Base-by-base conservation (phyloP, 176 grass and related monocot species). In the Aegilops sharonensis region DNA sequence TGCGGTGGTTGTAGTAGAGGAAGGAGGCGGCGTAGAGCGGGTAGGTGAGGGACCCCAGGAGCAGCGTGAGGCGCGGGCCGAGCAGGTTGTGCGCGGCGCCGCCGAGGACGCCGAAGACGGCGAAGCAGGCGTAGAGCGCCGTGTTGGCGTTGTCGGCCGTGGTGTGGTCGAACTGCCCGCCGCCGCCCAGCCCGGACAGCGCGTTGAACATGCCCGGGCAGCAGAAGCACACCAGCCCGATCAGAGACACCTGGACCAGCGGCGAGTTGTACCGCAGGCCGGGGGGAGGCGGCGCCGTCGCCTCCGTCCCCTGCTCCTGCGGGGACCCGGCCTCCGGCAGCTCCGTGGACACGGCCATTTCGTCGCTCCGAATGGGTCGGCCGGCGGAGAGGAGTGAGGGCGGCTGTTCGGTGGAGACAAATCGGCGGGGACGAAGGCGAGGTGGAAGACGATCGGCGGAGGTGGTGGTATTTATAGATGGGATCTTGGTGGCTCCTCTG, bases 131-230 rank as follows among this genome's bases (percentile, higher is more conserved):
- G 90, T 99, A 99, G 29, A 99, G 94, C 6, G 97, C 97, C 3
- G 97, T 99, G 94, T 94, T 94, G 48, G 97, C 97, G 87, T 99
- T 99, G 92, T 92, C 90, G n/a, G 76, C 92, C 24, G 87, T 93
- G 35, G 34, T 74, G 62, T 40, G 37, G 85, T 99, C 89, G 17
- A 96, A 21, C 97, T 99, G 97, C 0, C 97, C 97, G 5, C 87
- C 97, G 70, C 97, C 97, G 72, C 97, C 97, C 23, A 99, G 90
- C 31, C 94, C 97, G 10, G 94, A 93, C 1, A 99, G 92, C 37
- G 97, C 97, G 90, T 99, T 99, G 94, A 99, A 99, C 97, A 99
- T 99, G 7, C 97, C 97, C 0, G 97, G 97, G 85, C 97, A 99
- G 88, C 97, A 99, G 87, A 99, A 99, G 86, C 97, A 99, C 63